Evolutionary conservation across 2,329 filamentous ascomycete species (phyloP), one percentile per base, ranked within the genome.

Genomic region (Gaeumannomyces tritici): DNA sequence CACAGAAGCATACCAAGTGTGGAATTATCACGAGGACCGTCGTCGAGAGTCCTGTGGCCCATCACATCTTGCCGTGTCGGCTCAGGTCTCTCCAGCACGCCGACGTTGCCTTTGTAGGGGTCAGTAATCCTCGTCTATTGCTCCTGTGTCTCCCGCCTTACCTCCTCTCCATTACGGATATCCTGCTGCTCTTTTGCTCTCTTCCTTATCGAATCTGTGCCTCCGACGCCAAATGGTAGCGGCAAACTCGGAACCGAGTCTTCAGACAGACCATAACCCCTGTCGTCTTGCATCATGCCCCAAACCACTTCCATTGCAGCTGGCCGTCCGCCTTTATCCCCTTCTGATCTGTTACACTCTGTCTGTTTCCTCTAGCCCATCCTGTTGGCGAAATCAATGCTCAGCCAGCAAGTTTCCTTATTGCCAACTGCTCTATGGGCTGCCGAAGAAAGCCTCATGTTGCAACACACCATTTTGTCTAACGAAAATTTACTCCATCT

Each of bases 81-180:
- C 79, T 98, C 64, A 83, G 93, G 63, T 87, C 87, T 62, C 79
- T 80, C 61, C 74, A 80, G 56, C 80, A 86, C 64, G 92, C 95
- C 67, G 93, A 98, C 76, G 85, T 97, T 66, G 88, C 93, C 51
- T 91, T 96, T 68, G 82, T 99, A 63, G 90, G 92, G 62, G 87
- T 89, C 79, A 75, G 85, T 81, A 33, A 27, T 21, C 29, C 18
- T 47, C 8, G 26, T 42, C 60, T 51, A 9, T 51, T 51, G 42
- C n/a, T 24, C 9, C 21, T 9, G 24, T 7, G 42, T 24, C n/a
- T 51, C 9, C 24, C 21, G 21, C 11, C 3, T n/a, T 47, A n/a
- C 42, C 42, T 21, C 24, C 21, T 24, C 42, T 4, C 35, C 35
- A 15, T 15, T 59, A 27, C n/a, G 2, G 21, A n/a, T 35, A 47